Evolutionary conservation across 148 eudicot genomes (phyloP), one percentile per base, ranked within the genome.

Genomic region (Pouteria glomerata): DNA sequence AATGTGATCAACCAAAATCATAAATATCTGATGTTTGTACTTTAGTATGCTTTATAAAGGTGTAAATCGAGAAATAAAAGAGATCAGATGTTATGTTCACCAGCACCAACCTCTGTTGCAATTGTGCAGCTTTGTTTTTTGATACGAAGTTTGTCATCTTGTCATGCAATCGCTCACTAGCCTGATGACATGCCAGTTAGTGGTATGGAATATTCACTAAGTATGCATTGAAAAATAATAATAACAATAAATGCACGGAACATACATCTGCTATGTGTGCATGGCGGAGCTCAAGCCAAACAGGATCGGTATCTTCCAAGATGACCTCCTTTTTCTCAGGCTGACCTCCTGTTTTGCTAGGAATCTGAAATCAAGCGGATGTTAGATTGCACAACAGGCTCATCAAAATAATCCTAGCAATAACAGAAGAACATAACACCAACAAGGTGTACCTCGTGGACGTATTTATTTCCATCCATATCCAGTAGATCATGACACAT

Each of bases 401-500:
- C 56, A 35, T 37, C 47, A 37, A 72, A 48, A 62, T 48, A 29
- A 78, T 62, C 31, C 3, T 48, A 44, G 39, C 50, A 24, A 76
- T 31, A 42, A 18, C 27, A 37, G 21, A 63, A 61, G 3, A 70
- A 45, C 68, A 73, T 52, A 35, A 27, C 58, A 60, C 18, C 4
- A 70, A 44, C 67, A 73, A 52, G 66, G 70, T 80, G 48, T 81
- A 95, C 99, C 99, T 95, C 99, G n/a, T 87, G 73, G 30, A 82
- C 79, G 76, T 84, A 85, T 90, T 92, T 95, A 81, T 95, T 92
- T 72, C 99, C 99, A 34, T 92, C 87, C 89, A 92, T 80, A 58
- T 92, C 96, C 44, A 95, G 87, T 68, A 95, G 84, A 78, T 95
- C 99, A 69, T 92, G 99, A 66, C 97, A 92, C 97, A 95, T 95